These are phyloP conservation scores for Williopsis jadinii DNA, from an alignment of 1,139 yeast species.

Conservation along the genomic window DNA sequence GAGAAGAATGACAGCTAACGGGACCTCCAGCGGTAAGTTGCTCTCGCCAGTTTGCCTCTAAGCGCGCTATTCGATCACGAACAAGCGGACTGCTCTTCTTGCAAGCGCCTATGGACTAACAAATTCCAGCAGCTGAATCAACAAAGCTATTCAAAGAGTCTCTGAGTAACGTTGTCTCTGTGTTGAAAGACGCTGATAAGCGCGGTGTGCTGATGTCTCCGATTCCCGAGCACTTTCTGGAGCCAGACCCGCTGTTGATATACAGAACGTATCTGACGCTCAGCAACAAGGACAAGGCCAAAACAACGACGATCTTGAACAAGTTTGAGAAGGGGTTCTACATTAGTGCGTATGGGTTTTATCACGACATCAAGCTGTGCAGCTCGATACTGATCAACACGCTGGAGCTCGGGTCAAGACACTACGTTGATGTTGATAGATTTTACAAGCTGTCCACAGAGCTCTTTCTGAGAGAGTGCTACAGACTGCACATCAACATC, in stretches of 20 bases:
- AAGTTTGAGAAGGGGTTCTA: conserved; percentile 33
- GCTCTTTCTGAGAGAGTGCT: conserved; percentile 63
- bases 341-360: conserved; percentile 44
- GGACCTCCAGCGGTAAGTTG: not conserved
- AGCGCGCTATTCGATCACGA: not conserved
- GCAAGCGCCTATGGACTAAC: not conserved
- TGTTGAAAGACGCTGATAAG: conserved; percentile 15
- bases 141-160: conserved; percentile 5
- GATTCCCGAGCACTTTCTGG: conserved; percentile 16
- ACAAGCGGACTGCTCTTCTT: not conserved
- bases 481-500: conserved; percentile 31
- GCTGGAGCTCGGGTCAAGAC: conserved; percentile 47
- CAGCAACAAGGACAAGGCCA: conserved; percentile 5
- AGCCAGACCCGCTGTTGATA: conserved; percentile 14
- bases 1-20: not conserved
- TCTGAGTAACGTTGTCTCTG: conserved; percentile 6
- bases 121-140: conserved; percentile 6
- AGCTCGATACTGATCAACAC: conserved; percentile 43
- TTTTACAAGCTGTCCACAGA: conserved; percentile 69
- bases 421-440: conserved; percentile 54
- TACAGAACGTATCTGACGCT: conserved; percentile 8
- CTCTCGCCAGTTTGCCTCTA: not conserved
- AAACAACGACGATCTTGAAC: conserved; percentile 27
- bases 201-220: conserved; percentile 10
- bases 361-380: conserved; percentile 69